phyloP scores from a whole-genome alignment of 176 grass and related monocot genomes.

The Urochloa ruziziensis region DNA sequence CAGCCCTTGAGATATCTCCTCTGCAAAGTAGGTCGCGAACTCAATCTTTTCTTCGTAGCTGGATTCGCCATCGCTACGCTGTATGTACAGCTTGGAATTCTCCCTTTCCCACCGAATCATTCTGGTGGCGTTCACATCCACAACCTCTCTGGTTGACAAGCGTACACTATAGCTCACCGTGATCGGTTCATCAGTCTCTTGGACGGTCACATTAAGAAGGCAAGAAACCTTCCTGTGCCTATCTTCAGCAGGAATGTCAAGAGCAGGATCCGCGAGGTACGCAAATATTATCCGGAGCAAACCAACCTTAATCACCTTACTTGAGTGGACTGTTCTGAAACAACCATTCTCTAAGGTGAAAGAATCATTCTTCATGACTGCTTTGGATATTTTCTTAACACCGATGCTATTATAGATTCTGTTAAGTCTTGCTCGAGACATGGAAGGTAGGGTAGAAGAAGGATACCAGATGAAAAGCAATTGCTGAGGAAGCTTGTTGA shows the following conservation, averaged over 20 bases:
- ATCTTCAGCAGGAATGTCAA: slow-evolving; percentile 34
- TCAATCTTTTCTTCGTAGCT: slow-evolving; percentile 42
- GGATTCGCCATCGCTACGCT: neutral
- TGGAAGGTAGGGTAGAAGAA: neutral
- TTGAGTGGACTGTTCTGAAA: neutral
- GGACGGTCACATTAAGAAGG: slow-evolving; percentile 44
- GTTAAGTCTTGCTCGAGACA: slow-evolving; percentile 44
- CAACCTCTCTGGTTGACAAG: slow-evolving; percentile 23
- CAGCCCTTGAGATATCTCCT: slow-evolving; percentile 59
- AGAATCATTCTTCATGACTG: slow-evolving; percentile 35
- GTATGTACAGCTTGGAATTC: slow-evolving; percentile 34
- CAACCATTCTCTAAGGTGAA: neutral
- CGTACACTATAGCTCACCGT: slow-evolving; percentile 42
- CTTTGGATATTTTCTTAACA: slow-evolving; percentile 58
- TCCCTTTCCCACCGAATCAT: slow-evolving; percentile 66
- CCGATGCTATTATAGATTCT: slow-evolving; percentile 44
- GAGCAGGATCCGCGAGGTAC: slow-evolving; percentile 43
- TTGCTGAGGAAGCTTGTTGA: slow-evolving; percentile 33
- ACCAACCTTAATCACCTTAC: slow-evolving; percentile 34
- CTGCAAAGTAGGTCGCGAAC: slow-evolving; percentile 47
- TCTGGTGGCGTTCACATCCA: slow-evolving; percentile 25
- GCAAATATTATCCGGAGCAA: slow-evolving; percentile 44
- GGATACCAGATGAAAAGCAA: slow-evolving; percentile 67
- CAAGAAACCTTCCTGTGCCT: slow-evolving; percentile 37
- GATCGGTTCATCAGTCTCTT: slow-evolving; percentile 40